These are phyloP conservation scores for Aspergillus sergii DNA, from an alignment of 2,329 filamentous ascomycete genomes.

Conservation along the genomic window DNA sequence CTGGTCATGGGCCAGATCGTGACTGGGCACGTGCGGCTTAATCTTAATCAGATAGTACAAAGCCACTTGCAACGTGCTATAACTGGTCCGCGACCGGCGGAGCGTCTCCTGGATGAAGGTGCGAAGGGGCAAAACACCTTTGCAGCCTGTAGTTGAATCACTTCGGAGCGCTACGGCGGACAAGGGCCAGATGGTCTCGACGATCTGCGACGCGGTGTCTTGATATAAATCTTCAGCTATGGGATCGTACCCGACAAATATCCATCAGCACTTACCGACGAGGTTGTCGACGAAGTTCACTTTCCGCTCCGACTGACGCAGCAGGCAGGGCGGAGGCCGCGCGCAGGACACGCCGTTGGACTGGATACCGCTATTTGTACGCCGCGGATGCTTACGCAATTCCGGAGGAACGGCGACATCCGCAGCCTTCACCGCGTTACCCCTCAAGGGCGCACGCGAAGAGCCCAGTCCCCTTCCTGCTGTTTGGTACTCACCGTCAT, in stretches of 20 bases:
- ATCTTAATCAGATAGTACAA: slow-evolving; percentile 95
- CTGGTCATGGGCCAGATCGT: slow-evolving; percentile 86
- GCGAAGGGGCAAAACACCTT: slow-evolving; percentile 82
- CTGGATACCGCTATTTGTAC: slow-evolving; percentile 53
- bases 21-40: slow-evolving; percentile 81
- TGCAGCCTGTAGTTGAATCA: slow-evolving; percentile 65
- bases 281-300: slow-evolving; percentile 94
- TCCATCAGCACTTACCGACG: slow-evolving; percentile 74
- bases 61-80: slow-evolving; percentile 94
- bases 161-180: slow-evolving; percentile 77
- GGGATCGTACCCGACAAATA: slow-evolving; percentile 25
- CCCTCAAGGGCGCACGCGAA: slow-evolving; percentile 32
- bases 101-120: slow-evolving; percentile 98
- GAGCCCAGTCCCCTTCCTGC: slow-evolving; percentile 28
- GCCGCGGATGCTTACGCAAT: slow-evolving; percentile 56
- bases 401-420: slow-evolving; percentile 42
- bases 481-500: slow-evolving; percentile 35
- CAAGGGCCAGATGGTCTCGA: slow-evolving; percentile 94
- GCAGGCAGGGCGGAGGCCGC: slow-evolving; percentile 71
- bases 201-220: slow-evolving; percentile 97
- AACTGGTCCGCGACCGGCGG: slow-evolving; percentile 91
- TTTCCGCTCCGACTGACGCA: slow-evolving; percentile 89
- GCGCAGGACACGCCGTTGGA: slow-evolving; percentile 49
- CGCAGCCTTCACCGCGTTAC: slow-evolving; percentile 29
- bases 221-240: slow-evolving; percentile 31